Base-by-base conservation (phyloP, 345 rosid genomes). In the Corymbia maculata region DNA sequence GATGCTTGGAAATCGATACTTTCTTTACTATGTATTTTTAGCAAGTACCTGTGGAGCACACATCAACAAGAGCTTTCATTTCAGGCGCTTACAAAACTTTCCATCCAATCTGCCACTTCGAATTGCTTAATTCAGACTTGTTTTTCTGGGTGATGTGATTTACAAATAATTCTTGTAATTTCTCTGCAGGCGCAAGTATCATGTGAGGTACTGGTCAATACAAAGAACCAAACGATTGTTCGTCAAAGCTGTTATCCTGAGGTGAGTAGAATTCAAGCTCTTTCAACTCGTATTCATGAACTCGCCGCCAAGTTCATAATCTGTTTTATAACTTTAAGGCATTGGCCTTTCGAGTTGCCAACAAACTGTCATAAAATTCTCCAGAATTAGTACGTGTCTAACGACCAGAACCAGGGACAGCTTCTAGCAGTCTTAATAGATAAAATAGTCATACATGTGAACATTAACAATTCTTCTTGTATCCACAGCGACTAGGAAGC, bases 171-270 rank as follows among this genome's bases (percentile, higher is more conserved):
- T 30, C 19, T 55, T 64, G 64, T 51, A 26, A 66, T 64, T 51
- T 53, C 36, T 32, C 84, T 90, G 80, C 92, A 93, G 94, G 87
- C 89, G 45, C 90, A 79, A 89, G 28, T 92, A 89, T 90, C 90
- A 7, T 94, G 95, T 50, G 93, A 89, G 87, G 87, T 94, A 80
- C 12, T 91, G 90, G 88, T 94, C 55, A 92, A 94, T 75, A 91
- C 90, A 32, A 89, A 51, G 86, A 92, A 85, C 85, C 93, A 90
- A 85, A 92, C 94, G 44, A 89, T 93, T 45, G 85, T 68, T 51
- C 92, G 92, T 79, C 93, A 90, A 57, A 88, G 88, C 68, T 94
- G 95, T 86, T 89, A 88, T 79, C 92, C 85, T 52, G 51, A 92
- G 98, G 99, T 95, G 86, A 42, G 84, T 75, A 42, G 84, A 75